Conservation (phyloP, 1,284 basidiomycete genomes). For the Irpex rosettiformis region DNA sequence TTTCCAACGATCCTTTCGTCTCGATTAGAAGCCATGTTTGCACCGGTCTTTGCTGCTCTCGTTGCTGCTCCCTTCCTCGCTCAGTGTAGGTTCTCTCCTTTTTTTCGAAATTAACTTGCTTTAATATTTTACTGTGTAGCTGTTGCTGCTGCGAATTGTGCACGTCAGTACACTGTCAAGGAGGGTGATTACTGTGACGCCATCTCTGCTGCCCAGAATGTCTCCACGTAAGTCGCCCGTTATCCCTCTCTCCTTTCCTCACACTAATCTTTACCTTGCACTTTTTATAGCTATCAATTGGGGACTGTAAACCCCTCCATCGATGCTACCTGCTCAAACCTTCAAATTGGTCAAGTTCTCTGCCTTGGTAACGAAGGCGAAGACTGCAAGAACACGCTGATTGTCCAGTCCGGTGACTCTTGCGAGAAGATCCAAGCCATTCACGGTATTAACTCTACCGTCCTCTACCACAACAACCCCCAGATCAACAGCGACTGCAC, state of each 20-base stretch:
- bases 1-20: slow-evolving; percentile 3
- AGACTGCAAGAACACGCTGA: slow-evolving; percentile 33
- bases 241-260: not conserved
- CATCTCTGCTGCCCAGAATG: slow-evolving; percentile 62
- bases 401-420: slow-evolving; percentile 47
- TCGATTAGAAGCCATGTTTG: slow-evolving; percentile 47
- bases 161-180: slow-evolving; percentile 57
- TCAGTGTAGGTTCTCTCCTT: slow-evolving; percentile 33
- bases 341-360: slow-evolving; percentile 41
- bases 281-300: slow-evolving; percentile 61
- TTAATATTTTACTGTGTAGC: slow-evolving; percentile 26
- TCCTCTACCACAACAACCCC: slow-evolving; percentile 64
- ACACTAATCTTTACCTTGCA: not conserved
- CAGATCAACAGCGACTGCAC: slow-evolving; percentile 52
- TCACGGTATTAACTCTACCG: slow-evolving; percentile 44
- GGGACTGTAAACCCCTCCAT: slow-evolving; percentile 55
- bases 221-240: slow-evolving; percentile 51
- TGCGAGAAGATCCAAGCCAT: slow-evolving; percentile 42
- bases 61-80: slow-evolving; percentile 40
- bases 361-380: slow-evolving; percentile 30
- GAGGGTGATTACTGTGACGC: slow-evolving; percentile 63
- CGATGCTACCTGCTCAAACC: slow-evolving; percentile 53
- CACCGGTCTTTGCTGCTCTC: slow-evolving; percentile 37
- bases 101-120: not conserved
- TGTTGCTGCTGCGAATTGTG: slow-evolving; percentile 46